phyloP scores from a whole-genome alignment of 139 green algal genomes.

The Dunaliella primolecta region DNA sequence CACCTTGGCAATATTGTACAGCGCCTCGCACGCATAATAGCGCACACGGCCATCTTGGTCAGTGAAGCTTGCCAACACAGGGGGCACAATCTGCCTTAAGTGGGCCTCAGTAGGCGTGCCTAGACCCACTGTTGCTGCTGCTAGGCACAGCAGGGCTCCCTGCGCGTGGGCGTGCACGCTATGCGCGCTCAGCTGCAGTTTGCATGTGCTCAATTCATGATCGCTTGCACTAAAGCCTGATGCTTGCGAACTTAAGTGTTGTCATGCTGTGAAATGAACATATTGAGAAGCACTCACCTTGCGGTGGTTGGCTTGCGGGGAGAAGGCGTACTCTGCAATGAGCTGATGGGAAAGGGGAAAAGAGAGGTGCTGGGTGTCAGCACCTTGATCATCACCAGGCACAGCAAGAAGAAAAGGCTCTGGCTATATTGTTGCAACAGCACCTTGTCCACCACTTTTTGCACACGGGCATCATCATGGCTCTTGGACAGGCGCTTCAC shows the following conservation, averaged over 20 bases:
- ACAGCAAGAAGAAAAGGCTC: no score
- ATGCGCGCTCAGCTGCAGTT: no score
- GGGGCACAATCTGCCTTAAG: slow-evolving; percentile 76
- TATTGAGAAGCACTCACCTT: no score
- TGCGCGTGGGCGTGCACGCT: slow-evolving; percentile 23
- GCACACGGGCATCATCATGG: slow-evolving; percentile 52
- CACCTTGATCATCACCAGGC: no score
- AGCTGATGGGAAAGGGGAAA: slow-evolving; percentile 37
- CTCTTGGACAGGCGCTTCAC: slow-evolving; percentile 53
- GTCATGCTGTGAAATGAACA: no score
- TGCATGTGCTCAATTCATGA: no score
- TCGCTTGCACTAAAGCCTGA: no score
- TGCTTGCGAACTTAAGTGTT: no score
- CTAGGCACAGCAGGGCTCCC: slow-evolving; percentile 91
- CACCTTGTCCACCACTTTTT: slow-evolving; percentile 60
- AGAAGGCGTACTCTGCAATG: slow-evolving; percentile 68
- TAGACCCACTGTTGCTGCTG: slow-evolving; percentile 86
- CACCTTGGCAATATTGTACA: slow-evolving; percentile 97
- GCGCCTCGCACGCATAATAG: slow-evolving; percentile 94
- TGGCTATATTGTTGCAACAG: no score
- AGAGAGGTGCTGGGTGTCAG: no score
- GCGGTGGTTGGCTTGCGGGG: slow-evolving; percentile 75
- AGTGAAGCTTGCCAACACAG: slow-evolving; percentile 80
- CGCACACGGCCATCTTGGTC: slow-evolving; percentile 74
- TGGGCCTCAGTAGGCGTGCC: slow-evolving; percentile 50